Conservation (phyloP, 2,329 filamentous ascomycete genomes). For the Kalmusia sp. region DNA sequence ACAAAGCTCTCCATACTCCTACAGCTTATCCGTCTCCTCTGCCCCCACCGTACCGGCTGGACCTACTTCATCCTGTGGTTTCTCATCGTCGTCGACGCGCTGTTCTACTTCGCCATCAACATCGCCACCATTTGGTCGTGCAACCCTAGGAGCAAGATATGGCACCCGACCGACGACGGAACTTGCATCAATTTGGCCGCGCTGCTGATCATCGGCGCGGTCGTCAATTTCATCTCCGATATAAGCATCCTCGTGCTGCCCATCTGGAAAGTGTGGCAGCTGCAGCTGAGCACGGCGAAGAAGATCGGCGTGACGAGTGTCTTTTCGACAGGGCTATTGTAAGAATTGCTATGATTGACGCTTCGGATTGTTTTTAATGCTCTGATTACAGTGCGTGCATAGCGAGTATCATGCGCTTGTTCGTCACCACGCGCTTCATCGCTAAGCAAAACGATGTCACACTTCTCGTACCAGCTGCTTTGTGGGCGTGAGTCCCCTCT, state of each 20-base stretch:
- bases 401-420: neutral
- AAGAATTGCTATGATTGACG: neutral
- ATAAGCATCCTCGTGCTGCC: no score
- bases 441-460: neutral
- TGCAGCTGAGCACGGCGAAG: neutral
- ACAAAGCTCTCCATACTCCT: neutral
- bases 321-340: neutral
- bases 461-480: neutral
- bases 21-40: neutral
- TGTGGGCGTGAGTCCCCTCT: neutral
- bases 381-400: neutral
- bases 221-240: no score
- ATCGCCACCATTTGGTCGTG: neutral
- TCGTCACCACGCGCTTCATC: neutral
- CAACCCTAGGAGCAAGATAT: neutral
- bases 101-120: neutral
- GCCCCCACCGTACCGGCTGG: neutral
- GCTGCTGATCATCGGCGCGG: neutral
- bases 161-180: neutral
- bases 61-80: neutral
- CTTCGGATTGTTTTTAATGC: no score
- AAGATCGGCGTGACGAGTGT: neutral
- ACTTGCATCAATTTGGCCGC: neutral
- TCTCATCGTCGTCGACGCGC: neutral
- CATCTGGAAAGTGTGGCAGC: neutral